Conservation (phyloP, 805 yeast genomes). For the Geotrichum ghanense region DNA sequence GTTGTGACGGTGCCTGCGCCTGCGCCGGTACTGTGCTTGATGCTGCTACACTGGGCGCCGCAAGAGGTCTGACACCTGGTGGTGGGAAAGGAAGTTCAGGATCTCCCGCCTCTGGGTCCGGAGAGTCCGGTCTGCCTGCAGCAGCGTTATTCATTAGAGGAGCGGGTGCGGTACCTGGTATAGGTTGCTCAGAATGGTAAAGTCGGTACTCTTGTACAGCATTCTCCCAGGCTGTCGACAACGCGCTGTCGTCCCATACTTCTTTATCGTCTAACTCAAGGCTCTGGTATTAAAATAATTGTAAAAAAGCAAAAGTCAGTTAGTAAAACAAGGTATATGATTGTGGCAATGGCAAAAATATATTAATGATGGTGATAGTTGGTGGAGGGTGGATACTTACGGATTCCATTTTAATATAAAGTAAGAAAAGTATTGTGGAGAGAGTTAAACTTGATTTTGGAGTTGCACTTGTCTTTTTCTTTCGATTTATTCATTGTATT, state of each 20-base stretch:
- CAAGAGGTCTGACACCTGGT: neutral
- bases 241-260: constrained; percentile 17
- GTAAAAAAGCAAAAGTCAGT: too few species aligned
- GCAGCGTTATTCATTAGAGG: neutral
- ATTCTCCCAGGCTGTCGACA: constrained; percentile 16
- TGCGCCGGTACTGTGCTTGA: neutral
- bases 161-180: too few species aligned
- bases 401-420: too few species aligned
- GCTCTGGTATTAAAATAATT: too few species aligned
- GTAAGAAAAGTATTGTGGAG: too few species aligned
- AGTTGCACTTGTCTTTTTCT: too few species aligned
- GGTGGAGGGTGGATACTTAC: too few species aligned
- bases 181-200: neutral
- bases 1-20: neutral
- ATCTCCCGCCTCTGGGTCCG: neutral
- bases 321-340: too few species aligned
- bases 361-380: too few species aligned
- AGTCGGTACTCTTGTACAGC: constrained; percentile 13
- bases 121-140: neutral
- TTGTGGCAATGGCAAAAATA: too few species aligned
- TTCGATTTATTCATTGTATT: too few species aligned
- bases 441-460: too few species aligned
- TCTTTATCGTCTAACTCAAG: constrained; percentile 12
- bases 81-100: neutral
- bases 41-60: neutral